Evolutionary conservation across 768 basidiomycete species (phyloP).

Genomic region (Kwoniella dejecticola): DNA sequence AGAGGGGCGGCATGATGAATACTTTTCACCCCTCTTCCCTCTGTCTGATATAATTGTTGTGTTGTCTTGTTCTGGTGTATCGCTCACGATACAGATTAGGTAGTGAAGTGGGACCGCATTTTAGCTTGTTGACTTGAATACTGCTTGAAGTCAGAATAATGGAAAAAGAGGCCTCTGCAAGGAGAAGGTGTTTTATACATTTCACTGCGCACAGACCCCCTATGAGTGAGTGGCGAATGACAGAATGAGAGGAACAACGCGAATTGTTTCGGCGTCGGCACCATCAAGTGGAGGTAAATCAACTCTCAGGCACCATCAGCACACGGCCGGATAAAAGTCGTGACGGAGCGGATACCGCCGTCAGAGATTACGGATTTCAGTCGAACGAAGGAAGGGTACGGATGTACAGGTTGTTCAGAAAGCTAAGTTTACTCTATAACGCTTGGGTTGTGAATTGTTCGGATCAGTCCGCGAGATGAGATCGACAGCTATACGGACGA

Average conservation of each 20-base stretch:
- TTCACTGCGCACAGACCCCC: neutral
- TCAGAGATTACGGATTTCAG: neutral
- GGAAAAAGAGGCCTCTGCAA: neutral
- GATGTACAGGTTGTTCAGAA: neutral
- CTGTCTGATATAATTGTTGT: neutral
- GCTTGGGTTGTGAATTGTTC: neutral
- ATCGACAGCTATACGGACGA: neutral
- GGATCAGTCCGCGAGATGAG: neutral
- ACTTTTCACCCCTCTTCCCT: slow-evolving; percentile 2
- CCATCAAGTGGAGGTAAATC: neutral
- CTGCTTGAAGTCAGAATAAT: neutral
- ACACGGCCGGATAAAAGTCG: slow-evolving; percentile 1
- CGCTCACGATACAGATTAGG: neutral
- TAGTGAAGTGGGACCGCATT: neutral
- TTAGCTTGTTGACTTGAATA: neutral
- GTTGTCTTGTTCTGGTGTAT: neutral
- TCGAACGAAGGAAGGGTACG: neutral
- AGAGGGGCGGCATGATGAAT: slow-evolving; percentile 38
- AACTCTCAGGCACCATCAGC: neutral
- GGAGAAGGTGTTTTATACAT: neutral
- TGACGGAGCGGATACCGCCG: neutral
- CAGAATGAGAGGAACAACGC: slow-evolving; percentile 6
- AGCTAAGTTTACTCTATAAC: neutral
- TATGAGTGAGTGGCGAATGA: slow-evolving; percentile 12
- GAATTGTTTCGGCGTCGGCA: slow-evolving; percentile 13